These are phyloP conservation scores for Trichoderma erinaceum DNA, from an alignment of 495 filamentous ascomycete species.

Conservation along the genomic window DNA sequence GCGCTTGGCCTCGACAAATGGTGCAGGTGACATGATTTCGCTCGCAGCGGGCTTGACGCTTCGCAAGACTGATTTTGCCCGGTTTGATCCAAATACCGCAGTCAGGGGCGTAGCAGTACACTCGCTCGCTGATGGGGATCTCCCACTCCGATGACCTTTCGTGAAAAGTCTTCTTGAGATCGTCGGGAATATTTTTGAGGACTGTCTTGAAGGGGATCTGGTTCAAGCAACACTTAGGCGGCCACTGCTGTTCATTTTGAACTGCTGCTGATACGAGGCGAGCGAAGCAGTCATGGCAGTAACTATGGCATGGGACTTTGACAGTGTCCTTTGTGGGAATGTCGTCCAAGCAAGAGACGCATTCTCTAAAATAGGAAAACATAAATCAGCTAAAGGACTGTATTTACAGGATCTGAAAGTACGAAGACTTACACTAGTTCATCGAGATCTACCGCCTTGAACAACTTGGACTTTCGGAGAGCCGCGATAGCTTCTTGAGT, in stretches of 20 bases:
- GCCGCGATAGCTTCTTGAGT: not conserved
- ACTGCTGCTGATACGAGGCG: constrained; percentile 32
- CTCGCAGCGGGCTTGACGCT: constrained; percentile 24
- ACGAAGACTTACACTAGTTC: constrained; percentile 22
- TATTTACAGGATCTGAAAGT: not conserved
- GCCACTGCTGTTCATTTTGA: constrained; percentile 38
- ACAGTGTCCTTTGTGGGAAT: constrained; percentile 27
- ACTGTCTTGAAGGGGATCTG: constrained; percentile 31
- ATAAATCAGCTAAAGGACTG: not conserved
- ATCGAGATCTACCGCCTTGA: constrained; percentile 18
- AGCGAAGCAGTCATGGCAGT: constrained; percentile 37
- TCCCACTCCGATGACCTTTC: constrained; percentile 32
- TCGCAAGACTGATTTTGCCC: constrained; percentile 19
- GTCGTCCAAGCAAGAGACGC: constrained; percentile 39
- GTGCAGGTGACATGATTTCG: constrained; percentile 34
- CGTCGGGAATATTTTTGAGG: constrained; percentile 21
- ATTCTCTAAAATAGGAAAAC: constrained; percentile 25
- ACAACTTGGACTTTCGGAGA: constrained; percentile 19
- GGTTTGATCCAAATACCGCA: constrained; percentile 32
- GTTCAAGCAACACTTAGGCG: constrained; percentile 41
- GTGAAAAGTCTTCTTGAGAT: constrained; percentile 24
- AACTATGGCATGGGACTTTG: constrained; percentile 34
- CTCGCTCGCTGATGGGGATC: constrained; percentile 28
- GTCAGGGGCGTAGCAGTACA: constrained; percentile 33
- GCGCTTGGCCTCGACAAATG: constrained; percentile 31